A percentile compares a stretch with the other conserved stretches of the same genome.
phyloP scores from a whole-genome alignment of 371 early-diverging fungal genomes.

The Mucor velutinosus region DNA sequence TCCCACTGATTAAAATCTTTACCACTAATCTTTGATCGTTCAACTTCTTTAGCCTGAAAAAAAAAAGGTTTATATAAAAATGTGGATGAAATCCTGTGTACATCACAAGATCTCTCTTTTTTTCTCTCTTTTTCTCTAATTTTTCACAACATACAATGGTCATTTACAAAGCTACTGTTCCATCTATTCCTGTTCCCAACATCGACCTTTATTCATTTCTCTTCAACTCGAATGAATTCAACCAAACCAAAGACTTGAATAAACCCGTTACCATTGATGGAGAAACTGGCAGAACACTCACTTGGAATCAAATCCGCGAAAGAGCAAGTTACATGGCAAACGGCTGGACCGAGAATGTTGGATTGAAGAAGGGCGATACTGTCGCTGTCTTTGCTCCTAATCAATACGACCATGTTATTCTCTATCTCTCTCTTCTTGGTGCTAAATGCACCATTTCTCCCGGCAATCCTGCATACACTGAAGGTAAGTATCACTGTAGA shows the following conservation, averaged over 20 bases:
- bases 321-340: conserved; percentile 13
- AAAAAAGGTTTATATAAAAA: neutral
- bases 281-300: conserved; percentile 50
- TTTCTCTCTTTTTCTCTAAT: neutral
- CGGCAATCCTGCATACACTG: conserved; percentile 48
- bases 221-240: conserved; percentile 42
- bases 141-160: conserved; percentile 21
- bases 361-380: conserved; percentile 69
- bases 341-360: conserved; percentile 47
- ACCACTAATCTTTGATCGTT: neutral
- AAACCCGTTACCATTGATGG: conserved; percentile 63
- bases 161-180: conserved; percentile 31
- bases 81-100: neutral
- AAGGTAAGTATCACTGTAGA: conserved; percentile 27
- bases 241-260: conserved; percentile 36
- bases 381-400: conserved; percentile 78
- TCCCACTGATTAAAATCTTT: conserved; percentile 10
- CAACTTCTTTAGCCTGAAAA: conserved; percentile 1
- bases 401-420: conserved; percentile 42
- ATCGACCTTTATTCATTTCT: conserved; percentile 71
- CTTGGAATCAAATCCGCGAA: conserved; percentile 57
- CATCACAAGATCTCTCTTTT: neutral
- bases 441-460: conserved; percentile 44
- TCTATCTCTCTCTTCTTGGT: conserved; percentile 45
- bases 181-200: conserved; percentile 57